Conservation (phyloP, 345 rosid genomes). For the Noccaea bulbosa region DNA sequence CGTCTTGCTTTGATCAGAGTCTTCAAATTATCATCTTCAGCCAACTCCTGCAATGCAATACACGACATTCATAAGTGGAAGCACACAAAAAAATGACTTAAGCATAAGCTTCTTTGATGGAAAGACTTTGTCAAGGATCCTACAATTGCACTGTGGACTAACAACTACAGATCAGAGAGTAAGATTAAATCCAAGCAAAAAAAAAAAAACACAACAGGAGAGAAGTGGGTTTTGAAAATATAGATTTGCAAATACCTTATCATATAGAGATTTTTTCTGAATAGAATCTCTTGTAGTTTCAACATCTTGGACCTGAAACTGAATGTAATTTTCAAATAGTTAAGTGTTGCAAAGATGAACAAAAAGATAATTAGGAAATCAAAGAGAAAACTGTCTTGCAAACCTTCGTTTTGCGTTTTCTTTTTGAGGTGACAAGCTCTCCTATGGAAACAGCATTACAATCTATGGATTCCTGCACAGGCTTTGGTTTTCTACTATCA, state of each 20-base stretch:
- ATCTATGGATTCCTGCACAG: slow-evolving; percentile 31
- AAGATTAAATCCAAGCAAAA: slow-evolving; percentile 21
- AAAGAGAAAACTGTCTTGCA: slow-evolving; percentile 20
- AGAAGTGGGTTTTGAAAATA: slow-evolving; percentile 4
- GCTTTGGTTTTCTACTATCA: slow-evolving; percentile 47
- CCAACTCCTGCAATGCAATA: slow-evolving; percentile 47
- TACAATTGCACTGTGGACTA: slow-evolving; percentile 1
- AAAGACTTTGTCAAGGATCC: slow-evolving; percentile 25
- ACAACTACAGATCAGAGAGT: slow-evolving; percentile 24
- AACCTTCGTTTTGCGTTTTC: slow-evolving; percentile 44
- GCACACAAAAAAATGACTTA: neutral
- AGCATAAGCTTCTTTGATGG: slow-evolving; percentile 20
- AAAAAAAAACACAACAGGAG: neutral
- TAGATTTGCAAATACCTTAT: slow-evolving; percentile 52
- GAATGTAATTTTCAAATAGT: slow-evolving; percentile 3
- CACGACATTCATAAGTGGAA: slow-evolving; percentile 18
- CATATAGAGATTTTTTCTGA: slow-evolving; percentile 41
- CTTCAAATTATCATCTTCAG: slow-evolving; percentile 48
- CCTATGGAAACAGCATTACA: slow-evolving; percentile 18
- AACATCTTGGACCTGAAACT: neutral
- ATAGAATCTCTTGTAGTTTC: slow-evolving; percentile 35
- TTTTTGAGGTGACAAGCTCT: slow-evolving; percentile 33
- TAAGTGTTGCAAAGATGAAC: slow-evolving; percentile 17
- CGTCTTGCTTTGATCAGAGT: slow-evolving; percentile 45
- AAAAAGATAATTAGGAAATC: neutral